phyloP scores from a whole-genome alignment of 225 moss, liverwort and hornwort species.

The Rhytidiadelphus loreus region DNA sequence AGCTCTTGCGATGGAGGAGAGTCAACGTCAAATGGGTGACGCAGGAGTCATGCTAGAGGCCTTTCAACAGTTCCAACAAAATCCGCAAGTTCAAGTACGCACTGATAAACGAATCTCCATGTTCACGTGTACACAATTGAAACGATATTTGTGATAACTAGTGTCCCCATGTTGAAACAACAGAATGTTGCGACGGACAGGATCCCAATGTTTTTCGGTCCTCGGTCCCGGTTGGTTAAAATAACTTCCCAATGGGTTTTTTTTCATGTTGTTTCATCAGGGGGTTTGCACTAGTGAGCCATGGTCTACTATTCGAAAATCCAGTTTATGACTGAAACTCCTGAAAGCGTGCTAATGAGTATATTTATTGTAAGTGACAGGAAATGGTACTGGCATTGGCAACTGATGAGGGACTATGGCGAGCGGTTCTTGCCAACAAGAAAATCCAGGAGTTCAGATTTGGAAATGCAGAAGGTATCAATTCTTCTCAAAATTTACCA shows the following conservation, averaged over 20 bases:
- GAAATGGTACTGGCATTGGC: constrained; percentile 75
- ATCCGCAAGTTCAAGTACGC: constrained; percentile 65
- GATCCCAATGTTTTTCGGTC: background rate
- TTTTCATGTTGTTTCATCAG: background rate
- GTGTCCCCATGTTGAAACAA: background rate
- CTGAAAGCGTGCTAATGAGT: background rate
- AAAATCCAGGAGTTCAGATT: constrained; percentile 72
- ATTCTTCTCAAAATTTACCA: background rate
- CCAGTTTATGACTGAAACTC: background rate
- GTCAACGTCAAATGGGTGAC: constrained; percentile 7
- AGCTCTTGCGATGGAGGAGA: constrained; percentile 3
- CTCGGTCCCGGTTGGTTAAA: background rate
- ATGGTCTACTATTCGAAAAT: background rate
- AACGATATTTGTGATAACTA: background rate
- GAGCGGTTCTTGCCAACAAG: constrained; percentile 65
- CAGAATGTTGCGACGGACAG: background rate
- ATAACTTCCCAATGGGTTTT: background rate
- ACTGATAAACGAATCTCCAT: background rate
- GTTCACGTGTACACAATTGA: background rate
- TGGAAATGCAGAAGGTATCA: constrained; percentile 33
- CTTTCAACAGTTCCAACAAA: constrained; percentile 70
- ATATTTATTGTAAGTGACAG: constrained; percentile 11
- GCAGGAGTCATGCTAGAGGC: constrained; percentile 58
- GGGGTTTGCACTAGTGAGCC: background rate
- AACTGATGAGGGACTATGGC: constrained; percentile 72